Percentiles rank a stretch among this genome's conserved stretches.
These are phyloP conservation scores for Globisporangium carolinianum DNA, from an alignment of 352 stramenopile genomes.

Conservation along the genomic window DNA sequence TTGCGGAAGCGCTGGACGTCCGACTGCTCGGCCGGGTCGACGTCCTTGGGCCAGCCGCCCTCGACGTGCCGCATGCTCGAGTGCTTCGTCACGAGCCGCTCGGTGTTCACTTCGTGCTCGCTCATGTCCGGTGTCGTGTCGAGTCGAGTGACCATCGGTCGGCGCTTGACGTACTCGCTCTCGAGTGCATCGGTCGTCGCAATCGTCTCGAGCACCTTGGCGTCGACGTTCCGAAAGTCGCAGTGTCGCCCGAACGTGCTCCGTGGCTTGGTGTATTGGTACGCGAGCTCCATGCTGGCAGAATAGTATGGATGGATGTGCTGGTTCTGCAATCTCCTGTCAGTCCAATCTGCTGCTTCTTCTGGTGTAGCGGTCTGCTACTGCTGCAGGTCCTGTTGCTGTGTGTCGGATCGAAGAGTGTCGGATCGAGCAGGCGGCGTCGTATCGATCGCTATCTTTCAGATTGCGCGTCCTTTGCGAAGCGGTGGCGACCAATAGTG, in stretches of 20 bases:
- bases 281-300: conserved; percentile 77
- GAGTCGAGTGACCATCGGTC: conserved; percentile 81
- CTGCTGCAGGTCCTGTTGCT: too few relatives aligned
- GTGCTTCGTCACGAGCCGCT: conserved; percentile 89
- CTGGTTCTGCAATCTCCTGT: too few relatives aligned
- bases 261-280: conserved; percentile 88
- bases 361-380: too few relatives aligned
- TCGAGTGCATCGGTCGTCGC: conserved; percentile 79
- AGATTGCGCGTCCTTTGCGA: too few relatives aligned
- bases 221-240: conserved; percentile 87
- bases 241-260: conserved; percentile 91
- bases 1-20: conserved; percentile 95
- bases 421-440: too few relatives aligned
- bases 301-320: neutral
- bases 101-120: conserved; percentile 92
- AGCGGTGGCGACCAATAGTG: too few relatives aligned
- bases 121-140: conserved; percentile 89
- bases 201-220: conserved; percentile 89
- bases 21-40: conserved; percentile 94
- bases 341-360: too few relatives aligned
- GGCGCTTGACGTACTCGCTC: conserved; percentile 86
- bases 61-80: conserved; percentile 94
- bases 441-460: too few relatives aligned
- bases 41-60: conserved; percentile 96
- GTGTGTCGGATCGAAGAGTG: too few relatives aligned